A percentile compares a stretch with the other conserved stretches of the same genome.
Evolutionary conservation across 129 eudicot species (phyloP).

Genomic region (Cynara cardunculus): DNA sequence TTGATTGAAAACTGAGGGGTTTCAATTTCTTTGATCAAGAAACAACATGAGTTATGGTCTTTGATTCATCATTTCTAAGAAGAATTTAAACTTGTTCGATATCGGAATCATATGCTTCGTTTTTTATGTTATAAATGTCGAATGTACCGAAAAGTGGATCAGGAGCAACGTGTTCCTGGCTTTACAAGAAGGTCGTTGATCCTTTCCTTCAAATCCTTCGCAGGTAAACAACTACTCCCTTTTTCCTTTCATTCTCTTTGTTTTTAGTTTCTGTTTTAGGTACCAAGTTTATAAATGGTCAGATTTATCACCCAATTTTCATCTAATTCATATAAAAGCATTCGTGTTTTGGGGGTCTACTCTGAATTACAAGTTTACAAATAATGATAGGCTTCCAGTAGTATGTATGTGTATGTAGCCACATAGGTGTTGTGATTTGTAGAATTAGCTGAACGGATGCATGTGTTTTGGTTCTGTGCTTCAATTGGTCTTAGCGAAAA

Average conservation of each 20-base stretch:
- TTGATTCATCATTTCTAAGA: not conserved
- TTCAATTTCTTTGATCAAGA: not conserved
- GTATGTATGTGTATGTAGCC: too few relatives aligned
- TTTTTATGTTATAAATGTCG: slow-evolving; percentile 17
- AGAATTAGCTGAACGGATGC: too few relatives aligned
- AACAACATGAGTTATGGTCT: not conserved
- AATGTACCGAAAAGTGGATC: slow-evolving; percentile 20
- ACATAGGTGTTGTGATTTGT: too few relatives aligned
- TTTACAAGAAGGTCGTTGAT: slow-evolving; percentile 47
- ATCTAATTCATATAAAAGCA: not conserved
- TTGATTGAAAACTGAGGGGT: not conserved
- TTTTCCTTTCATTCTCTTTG: not conserved
- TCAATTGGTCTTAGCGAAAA: too few relatives aligned
- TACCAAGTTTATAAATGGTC: not conserved
- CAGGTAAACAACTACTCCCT: slow-evolving; percentile 34
- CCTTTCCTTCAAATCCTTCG: slow-evolving; percentile 75
- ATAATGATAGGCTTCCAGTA: not conserved
- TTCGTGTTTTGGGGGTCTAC: not conserved
- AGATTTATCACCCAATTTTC: not conserved
- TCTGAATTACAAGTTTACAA: not conserved
- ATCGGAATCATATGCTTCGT: not conserved
- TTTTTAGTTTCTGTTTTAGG: not conserved
- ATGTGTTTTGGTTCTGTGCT: too few relatives aligned
- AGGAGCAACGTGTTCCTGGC: slow-evolving; percentile 53
- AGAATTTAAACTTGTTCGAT: not conserved